Conservation (phyloP, 2,329 filamentous ascomycete species). For the Penicillium sp. region DNA sequence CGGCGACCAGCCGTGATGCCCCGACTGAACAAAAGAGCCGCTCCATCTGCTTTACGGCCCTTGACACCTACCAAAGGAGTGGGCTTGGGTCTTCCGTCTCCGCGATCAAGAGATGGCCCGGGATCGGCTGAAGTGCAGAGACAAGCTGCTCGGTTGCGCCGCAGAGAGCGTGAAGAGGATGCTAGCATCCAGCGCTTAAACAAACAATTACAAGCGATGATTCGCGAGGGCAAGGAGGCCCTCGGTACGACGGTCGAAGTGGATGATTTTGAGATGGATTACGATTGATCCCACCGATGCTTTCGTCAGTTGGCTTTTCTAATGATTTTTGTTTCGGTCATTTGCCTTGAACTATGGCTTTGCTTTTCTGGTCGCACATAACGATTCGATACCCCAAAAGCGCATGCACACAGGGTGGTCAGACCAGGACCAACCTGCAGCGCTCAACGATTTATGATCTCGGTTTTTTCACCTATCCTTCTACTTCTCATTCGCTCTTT, state of each 20-base stretch:
- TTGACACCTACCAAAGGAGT: conserved; percentile 23
- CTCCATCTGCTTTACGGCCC: conserved; percentile 16
- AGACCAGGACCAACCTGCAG: conserved; percentile 7
- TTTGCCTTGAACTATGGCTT: neutral
- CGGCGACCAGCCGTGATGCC: conserved; percentile 28
- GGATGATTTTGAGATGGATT: conserved; percentile 46
- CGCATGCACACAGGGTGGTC: conserved; percentile 10
- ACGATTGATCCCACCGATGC: conserved; percentile 17
- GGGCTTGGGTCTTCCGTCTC: conserved; percentile 21
- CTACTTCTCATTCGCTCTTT: neutral
- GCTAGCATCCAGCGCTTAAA: conserved; percentile 77
- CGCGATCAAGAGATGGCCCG: conserved; percentile 32
- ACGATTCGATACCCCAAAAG: conserved; percentile 24
- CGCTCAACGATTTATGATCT: conserved; percentile 21
- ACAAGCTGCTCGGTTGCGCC: conserved; percentile 67
- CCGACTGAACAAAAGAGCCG: conserved; percentile 23
- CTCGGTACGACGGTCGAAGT: conserved; percentile 72
- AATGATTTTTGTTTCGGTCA: neutral
- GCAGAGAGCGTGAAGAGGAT: conserved; percentile 75
- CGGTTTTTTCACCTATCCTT: conserved; percentile 3
- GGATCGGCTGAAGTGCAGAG: conserved; percentile 63
- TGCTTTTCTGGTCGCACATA: conserved; percentile 11
- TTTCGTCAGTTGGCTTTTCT: neutral
- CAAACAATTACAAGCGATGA: conserved; percentile 76
- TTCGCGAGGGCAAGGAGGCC: conserved; percentile 82